Conservation (phyloP, 2,329 filamentous ascomycete genomes). For the Colletotrichum melonis region DNA sequence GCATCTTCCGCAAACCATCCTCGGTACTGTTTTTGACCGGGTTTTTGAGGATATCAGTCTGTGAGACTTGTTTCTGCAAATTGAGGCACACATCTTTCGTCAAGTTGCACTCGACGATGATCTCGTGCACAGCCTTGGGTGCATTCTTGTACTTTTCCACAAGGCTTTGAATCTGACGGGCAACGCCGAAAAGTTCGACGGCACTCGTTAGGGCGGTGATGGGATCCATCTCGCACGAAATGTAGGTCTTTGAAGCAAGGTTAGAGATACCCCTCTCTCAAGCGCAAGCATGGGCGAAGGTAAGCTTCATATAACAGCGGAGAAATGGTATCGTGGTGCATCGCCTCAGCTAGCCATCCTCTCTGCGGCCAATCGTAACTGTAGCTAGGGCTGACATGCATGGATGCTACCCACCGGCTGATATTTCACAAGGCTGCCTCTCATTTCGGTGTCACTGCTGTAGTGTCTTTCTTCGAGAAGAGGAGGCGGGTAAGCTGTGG, state of each 20-base stretch:
- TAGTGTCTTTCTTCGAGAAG: not conserved
- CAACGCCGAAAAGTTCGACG: constrained; percentile 13
- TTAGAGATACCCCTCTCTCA: not conserved
- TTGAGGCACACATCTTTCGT: not conserved
- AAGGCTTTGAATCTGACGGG: not conserved
- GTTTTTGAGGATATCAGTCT: not conserved
- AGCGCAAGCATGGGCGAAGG: not conserved
- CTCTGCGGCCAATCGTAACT: not conserved
- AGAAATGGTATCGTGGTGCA: not conserved
- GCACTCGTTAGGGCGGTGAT: not conserved
- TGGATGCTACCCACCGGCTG: not conserved
- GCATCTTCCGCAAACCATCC: not conserved
- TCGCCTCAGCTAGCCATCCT: not conserved
- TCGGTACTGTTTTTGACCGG: not conserved
- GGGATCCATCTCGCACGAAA: constrained; percentile 5
- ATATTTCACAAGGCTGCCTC: not conserved
- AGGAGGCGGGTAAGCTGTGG: not conserved
- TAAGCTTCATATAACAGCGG: not conserved
- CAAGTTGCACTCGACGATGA: constrained; percentile 8
- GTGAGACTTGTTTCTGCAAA: not conserved
- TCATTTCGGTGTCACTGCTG: not conserved
- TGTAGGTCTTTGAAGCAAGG: no score
- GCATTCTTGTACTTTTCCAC: constrained; percentile 20
- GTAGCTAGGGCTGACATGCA: constrained; percentile 7
- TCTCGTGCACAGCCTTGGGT: constrained; percentile 1